A percentile compares a stretch with the other conserved stretches of the same genome.
Conservation (phyloP, 2,329 filamentous ascomycete species). For the Ceratocystis colombiana region DNA sequence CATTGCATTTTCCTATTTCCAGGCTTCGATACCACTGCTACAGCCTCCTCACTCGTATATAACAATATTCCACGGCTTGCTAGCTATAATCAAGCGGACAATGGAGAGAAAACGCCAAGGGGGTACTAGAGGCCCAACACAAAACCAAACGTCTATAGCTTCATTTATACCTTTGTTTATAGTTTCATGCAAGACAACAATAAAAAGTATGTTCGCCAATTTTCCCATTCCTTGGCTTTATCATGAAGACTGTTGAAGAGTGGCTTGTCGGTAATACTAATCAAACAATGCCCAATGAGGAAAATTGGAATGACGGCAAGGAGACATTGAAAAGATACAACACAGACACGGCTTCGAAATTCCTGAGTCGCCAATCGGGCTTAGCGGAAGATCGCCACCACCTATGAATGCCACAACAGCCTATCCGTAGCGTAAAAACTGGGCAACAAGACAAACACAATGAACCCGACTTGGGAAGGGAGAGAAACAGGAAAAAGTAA, state of each 20-base stretch:
- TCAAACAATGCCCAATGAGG: background rate
- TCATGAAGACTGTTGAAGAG: no score
- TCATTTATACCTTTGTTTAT: background rate
- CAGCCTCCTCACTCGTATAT: background rate
- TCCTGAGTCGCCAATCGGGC: no score
- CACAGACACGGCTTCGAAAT: no score
- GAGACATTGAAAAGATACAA: no score
- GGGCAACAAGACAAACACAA: no score
- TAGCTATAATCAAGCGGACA: background rate
- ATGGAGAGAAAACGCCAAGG: background rate
- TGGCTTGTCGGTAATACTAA: no score
- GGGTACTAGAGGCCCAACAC: background rate
- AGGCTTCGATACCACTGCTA: background rate
- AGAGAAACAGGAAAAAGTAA: no score
- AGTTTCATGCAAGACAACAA: conserved; percentile 4
- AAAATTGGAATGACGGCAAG: background rate
- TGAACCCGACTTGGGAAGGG: no score
- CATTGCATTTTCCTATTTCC: background rate
- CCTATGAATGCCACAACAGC: no score
- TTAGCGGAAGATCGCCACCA: no score
- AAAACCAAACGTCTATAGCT: background rate
- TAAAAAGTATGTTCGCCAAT: background rate
- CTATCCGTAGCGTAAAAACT: no score
- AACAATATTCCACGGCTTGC: background rate
- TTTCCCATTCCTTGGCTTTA: no score